phyloP scores from a whole-genome alignment of 2,329 filamentous ascomycete genomes.

The Ceratocystis harringtonii region DNA sequence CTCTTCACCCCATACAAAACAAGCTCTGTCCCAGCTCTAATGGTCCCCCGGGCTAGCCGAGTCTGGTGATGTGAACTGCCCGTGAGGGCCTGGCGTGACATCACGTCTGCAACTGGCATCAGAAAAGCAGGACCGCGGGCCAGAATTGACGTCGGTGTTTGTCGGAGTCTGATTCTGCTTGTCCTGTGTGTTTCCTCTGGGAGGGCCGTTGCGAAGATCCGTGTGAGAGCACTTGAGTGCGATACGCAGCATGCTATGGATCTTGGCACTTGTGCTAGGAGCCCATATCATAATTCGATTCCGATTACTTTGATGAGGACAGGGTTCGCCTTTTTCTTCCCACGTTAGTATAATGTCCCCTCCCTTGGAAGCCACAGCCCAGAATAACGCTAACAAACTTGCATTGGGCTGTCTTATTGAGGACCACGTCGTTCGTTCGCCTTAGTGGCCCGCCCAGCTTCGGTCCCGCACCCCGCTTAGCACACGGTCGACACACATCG shows the following conservation, averaged over 20 bases:
- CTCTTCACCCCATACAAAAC: slow-evolving; percentile 44
- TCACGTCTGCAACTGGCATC: slow-evolving; percentile 78
- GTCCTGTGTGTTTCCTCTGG: slow-evolving; percentile 48
- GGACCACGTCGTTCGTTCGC: neutral
- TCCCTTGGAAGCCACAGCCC: neutral
- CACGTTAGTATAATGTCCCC: neutral
- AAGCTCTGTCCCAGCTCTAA: slow-evolving; percentile 25
- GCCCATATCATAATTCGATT: slow-evolving; percentile 58
- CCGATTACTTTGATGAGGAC: slow-evolving; percentile 79
- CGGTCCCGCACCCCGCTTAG: no score
- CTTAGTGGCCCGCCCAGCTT: no score
- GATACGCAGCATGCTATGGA: slow-evolving; percentile 63
- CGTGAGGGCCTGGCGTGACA: slow-evolving; percentile 74
- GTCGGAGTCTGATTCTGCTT: slow-evolving; percentile 6
- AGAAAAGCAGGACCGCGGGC: slow-evolving; percentile 55
- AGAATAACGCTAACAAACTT: neutral
- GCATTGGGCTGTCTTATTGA: neutral
- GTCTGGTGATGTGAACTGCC: slow-evolving; percentile 42
- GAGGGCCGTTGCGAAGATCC: slow-evolving; percentile 89
- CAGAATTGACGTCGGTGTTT: neutral
- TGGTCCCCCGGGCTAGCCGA: neutral
- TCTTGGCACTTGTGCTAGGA: slow-evolving; percentile 21
- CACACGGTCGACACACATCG: no score
- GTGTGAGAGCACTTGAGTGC: slow-evolving; percentile 68
- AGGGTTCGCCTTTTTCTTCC: slow-evolving; percentile 35